A percentile compares a stretch with the other conserved stretches of the same genome.
These are phyloP conservation scores for Pholiota adiposa DNA, from an alignment of 1,284 basidiomycete genomes.

Conservation along the genomic window DNA sequence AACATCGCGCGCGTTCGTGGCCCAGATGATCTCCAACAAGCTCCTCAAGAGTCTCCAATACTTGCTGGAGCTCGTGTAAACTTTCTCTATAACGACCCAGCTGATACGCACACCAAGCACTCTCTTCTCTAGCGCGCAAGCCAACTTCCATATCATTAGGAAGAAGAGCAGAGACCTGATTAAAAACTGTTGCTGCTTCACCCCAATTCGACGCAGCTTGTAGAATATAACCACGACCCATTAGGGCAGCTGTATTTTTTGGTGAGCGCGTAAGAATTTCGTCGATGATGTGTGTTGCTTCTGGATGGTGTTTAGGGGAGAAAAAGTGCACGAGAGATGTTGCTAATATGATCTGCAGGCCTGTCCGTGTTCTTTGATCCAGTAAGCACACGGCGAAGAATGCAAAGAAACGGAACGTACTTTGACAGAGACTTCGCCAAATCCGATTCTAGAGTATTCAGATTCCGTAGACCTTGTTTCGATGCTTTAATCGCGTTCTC, in stretches of 20 bases:
- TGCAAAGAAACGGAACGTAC: slow-evolving; percentile 39
- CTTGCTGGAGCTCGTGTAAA: slow-evolving; percentile 56
- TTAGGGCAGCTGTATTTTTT: slow-evolving; percentile 68
- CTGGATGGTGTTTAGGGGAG: slow-evolving; percentile 88
- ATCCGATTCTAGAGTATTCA: slow-evolving; percentile 60
- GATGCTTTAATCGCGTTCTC: slow-evolving; percentile 73
- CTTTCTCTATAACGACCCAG: slow-evolving; percentile 57
- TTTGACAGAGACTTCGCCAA: slow-evolving; percentile 59
- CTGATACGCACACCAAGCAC: slow-evolving; percentile 85
- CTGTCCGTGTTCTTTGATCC: slow-evolving; percentile 52
- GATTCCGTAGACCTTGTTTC: slow-evolving; percentile 69
- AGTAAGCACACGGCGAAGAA: background rate
- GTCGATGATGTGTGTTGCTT: slow-evolving; percentile 77
- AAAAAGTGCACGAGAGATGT: slow-evolving; percentile 84
- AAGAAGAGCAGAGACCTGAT: slow-evolving; percentile 49
- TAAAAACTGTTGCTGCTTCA: slow-evolving; percentile 71
- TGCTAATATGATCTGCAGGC: slow-evolving; percentile 69
- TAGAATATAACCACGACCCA: slow-evolving; percentile 79
- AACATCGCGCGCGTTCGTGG: slow-evolving; percentile 72
- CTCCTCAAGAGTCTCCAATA: slow-evolving; percentile 61
- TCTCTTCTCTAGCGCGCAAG: slow-evolving; percentile 81
- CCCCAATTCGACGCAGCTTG: slow-evolving; percentile 71
- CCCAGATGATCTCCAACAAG: slow-evolving; percentile 50
- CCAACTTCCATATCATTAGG: slow-evolving; percentile 51
- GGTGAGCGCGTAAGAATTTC: slow-evolving; percentile 69